Evolutionary conservation across 1,284 basidiomycete genomes (phyloP), one percentile per base, ranked within the genome.

Genomic region (Malassezia japonica): DNA sequence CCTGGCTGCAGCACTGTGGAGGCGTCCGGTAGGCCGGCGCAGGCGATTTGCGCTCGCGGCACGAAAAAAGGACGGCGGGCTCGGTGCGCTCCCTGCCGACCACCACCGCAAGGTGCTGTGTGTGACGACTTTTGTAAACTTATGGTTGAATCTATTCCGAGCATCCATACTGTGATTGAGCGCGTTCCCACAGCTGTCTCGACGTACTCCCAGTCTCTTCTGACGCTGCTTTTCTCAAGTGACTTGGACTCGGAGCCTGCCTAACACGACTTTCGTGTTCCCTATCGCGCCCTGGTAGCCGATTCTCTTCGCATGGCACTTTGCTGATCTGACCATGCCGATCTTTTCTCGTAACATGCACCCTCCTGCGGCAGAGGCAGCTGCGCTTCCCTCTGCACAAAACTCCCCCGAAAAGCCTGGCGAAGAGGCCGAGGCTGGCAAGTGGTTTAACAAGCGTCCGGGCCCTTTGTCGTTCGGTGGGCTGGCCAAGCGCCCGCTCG

Each of bases 241-340:
- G 38, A 46, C 18, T 32, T 52, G 37, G 38, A 33, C 28, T 40
- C 35, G n/a, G 37, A 52, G 27, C 50, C 50, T 6, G 32, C 37
- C 38, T 52, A 46, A 47, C 5, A 41, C 24, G n/a, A 13, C 5
- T 15, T 40, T 24, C 28, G 25, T 13, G n/a, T n/a, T n/a, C n/a
- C n/a, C n/a, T n/a, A n/a, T n/a, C n/a, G n/a, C n/a, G n/a, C n/a
- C n/a, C n/a, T n/a, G n/a, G n/a, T n/a, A n/a, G 13, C 13, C 18
- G 25, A 38, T 21, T 23, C 16, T 6, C 18, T 3, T 25, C n/a
- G n/a, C n/a, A 23, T 38, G 25, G 20, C 16, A 38, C 21, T 5
- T 16, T 16, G 13, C 18, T 38, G 36, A 3, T n/a, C n/a, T 12
- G 12, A 38, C 21, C 15, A 40, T 40, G 38, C 20, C 38, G 13